phyloP scores from a whole-genome alignment of 169 alveolate genomes.

The Plasmodium sp. region DNA sequence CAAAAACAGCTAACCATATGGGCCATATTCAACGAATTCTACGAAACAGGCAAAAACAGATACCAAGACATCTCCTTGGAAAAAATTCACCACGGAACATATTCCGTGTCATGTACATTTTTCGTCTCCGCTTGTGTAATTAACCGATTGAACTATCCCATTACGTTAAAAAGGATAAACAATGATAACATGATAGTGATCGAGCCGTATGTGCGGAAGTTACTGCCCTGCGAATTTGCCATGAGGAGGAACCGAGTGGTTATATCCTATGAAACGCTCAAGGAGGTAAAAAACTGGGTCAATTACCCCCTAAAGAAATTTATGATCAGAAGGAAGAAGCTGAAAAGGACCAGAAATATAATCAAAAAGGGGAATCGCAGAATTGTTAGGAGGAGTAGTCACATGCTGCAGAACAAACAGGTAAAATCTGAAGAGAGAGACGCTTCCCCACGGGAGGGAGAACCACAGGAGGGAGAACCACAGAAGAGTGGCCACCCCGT shows the following conservation, averaged over 20 bases:
- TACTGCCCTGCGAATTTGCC: constrained; percentile 63
- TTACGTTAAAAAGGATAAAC: constrained; percentile 51
- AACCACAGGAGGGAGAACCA: background rate
- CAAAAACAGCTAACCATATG: constrained; percentile 67
- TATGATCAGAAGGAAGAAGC: constrained; percentile 38
- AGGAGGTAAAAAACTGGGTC: constrained; percentile 51
- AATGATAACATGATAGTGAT: constrained; percentile 36
- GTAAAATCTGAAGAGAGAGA: background rate
- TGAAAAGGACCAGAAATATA: constrained; percentile 13
- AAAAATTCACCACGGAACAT: constrained; percentile 66
- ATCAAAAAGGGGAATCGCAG: background rate
- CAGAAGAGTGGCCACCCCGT: background rate
- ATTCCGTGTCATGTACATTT: constrained; percentile 56
- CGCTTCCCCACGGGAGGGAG: no score
- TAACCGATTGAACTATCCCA: constrained; percentile 57
- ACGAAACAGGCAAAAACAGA: constrained; percentile 70
- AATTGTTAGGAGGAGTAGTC: background rate
- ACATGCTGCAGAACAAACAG: background rate
- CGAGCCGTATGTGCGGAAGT: constrained; percentile 54
- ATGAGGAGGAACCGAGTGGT: constrained; percentile 24
- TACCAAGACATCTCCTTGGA: constrained; percentile 62
- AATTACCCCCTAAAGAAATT: constrained; percentile 48
- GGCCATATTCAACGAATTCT: constrained; percentile 66
- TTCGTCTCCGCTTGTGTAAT: constrained; percentile 70
- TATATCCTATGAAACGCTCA: constrained; percentile 57